A percentile compares a stretch with the other conserved stretches of the same genome.
phyloP scores from a whole-genome alignment of 805 yeast species.

The Wickerhamiella parazyma region DNA sequence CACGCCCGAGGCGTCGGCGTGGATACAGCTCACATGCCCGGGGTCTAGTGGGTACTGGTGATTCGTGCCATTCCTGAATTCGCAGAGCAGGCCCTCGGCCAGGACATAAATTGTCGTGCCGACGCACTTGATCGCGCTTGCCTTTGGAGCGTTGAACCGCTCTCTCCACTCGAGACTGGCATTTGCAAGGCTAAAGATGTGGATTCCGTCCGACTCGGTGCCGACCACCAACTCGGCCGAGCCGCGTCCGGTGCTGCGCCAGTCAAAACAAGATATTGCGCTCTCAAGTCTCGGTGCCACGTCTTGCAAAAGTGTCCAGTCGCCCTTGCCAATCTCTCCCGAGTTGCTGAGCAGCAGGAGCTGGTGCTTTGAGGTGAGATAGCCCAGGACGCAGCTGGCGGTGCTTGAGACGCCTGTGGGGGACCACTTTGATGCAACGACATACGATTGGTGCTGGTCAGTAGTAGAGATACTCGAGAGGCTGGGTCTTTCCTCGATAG shows the following conservation, averaged over 20 bases:
- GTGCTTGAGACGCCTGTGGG: slow-evolving; percentile 1
- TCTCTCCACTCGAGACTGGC: not conserved
- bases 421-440: slow-evolving; percentile 1
- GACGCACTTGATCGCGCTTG: not conserved
- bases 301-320: not conserved
- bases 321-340: not conserved
- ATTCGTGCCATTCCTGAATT: not conserved
- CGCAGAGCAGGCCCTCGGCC: not conserved
- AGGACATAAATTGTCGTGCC: not conserved
- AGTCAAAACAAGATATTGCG: slow-evolving; percentile 4
- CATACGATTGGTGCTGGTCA: not conserved
- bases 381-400: slow-evolving; percentile 2
- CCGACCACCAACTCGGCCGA: slow-evolving; percentile 1
- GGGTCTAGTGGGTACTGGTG: not conserved
- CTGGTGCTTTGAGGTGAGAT: slow-evolving; percentile 4
- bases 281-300: not conserved
- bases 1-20: not conserved
- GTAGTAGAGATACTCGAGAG: not conserved
- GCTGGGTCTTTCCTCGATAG: not conserved
- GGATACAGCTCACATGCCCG: not conserved
- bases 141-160: not conserved
- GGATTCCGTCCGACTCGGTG: slow-evolving; percentile 1
- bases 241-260: slow-evolving; percentile 3
- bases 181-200: not conserved
- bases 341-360: not conserved